Conservation (phyloP, 331 rosid genomes). For the Malus hybrid region DNA sequence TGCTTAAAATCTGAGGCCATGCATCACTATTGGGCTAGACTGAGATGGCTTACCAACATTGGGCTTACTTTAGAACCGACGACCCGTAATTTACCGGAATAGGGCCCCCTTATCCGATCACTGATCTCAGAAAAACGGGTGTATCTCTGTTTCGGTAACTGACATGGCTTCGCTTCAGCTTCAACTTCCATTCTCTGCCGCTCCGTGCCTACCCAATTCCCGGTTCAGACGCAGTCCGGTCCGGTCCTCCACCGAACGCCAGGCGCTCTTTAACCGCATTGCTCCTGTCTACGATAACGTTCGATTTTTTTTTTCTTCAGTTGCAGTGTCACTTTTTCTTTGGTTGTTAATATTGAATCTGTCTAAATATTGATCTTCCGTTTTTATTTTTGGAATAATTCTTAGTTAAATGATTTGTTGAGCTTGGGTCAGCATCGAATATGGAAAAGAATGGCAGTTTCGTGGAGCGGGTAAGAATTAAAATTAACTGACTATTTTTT, state of each 20-base stretch:
- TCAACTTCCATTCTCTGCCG: conserved; percentile 13
- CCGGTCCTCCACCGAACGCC: conserved; percentile 49
- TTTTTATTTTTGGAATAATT: background rate
- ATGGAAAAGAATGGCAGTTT: conserved; percentile 89
- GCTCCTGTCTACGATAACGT: conserved; percentile 82
- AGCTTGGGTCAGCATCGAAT: conserved; percentile 87
- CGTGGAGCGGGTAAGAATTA: conserved; percentile 58
- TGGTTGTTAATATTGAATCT: background rate
- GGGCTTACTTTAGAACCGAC: background rate
- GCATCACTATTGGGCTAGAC: background rate
- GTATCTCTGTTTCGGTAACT: background rate
- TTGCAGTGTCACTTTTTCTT: background rate
- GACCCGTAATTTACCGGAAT: background rate
- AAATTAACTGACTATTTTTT: background rate
- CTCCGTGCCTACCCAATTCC: conserved; percentile 5
- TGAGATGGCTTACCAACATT: background rate
- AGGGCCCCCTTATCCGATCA: background rate
- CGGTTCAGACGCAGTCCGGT: conserved; percentile 22
- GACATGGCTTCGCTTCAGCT: conserved; percentile 15
- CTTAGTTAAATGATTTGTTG: conserved; percentile 64
- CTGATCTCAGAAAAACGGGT: background rate
- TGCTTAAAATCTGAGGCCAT: background rate
- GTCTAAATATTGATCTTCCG: background rate
- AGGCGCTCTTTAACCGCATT: conserved; percentile 62
- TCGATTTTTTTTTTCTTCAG: background rate